These are phyloP conservation scores for Suillus bovinus DNA, from an alignment of 768 basidiomycete genomes.

Conservation along the genomic window DNA sequence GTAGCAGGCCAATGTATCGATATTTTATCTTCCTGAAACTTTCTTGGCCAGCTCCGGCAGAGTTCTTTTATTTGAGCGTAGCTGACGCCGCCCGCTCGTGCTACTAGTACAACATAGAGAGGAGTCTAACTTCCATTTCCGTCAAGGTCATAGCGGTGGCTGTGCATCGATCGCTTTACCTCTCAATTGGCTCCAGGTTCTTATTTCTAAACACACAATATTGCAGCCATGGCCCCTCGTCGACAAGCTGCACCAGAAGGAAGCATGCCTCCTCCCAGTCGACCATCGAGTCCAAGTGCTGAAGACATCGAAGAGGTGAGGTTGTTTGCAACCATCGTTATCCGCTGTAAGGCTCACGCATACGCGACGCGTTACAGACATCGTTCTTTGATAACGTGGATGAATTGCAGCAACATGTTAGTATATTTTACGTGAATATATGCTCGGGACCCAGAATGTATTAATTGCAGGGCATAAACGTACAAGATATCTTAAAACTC, in stretches of 20 bases:
- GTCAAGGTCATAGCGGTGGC: neutral
- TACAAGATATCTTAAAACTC: conserved; percentile 93
- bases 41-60: neutral
- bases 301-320: conserved; percentile 47
- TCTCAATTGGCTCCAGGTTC: neutral
- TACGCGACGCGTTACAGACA: conserved; percentile 33
- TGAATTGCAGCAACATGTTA: conserved; percentile 80
- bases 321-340: neutral
- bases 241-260: conserved; percentile 26
- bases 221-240: conserved; percentile 28
- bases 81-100: too few relatives aligned
- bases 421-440: conserved; percentile 16
- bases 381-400: conserved; percentile 80
- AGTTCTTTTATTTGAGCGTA: neutral
- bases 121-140: neutral
- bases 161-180: neutral
- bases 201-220: neutral
- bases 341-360: neutral
- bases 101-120: too few relatives aligned
- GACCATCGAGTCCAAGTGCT: conserved; percentile 25
- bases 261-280: conserved; percentile 28
- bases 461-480: conserved; percentile 87
- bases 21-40: neutral
- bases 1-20: neutral
- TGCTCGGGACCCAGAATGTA: conserved; percentile 10